Evolutionary conservation across 2,329 filamentous ascomycete genomes (phyloP).

Genomic region (Talaromyces islandicus): DNA sequence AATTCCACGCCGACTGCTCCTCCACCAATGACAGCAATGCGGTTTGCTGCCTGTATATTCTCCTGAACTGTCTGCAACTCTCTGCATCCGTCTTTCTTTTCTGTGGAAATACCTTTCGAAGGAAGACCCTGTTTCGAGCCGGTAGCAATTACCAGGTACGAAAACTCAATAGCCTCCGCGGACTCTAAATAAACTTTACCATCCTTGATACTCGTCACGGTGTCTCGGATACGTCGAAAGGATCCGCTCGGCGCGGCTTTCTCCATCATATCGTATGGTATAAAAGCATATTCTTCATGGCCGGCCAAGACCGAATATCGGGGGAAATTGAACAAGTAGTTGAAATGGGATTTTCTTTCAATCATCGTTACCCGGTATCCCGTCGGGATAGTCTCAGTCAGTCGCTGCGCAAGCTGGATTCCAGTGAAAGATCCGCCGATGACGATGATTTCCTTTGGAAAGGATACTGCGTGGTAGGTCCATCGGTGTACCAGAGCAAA

Average conservation of each 20-base stretch:
- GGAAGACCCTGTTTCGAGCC: neutral
- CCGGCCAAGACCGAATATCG: constrained; percentile 4
- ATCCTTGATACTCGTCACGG: neutral
- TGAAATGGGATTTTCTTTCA: constrained; percentile 5
- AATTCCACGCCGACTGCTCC: constrained; percentile 4
- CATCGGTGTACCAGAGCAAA: neutral
- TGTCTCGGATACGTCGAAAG: constrained; percentile 1
- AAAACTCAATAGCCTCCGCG: neutral
- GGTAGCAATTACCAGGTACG: neutral
- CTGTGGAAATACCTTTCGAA: neutral
- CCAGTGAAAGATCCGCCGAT: constrained; percentile 4
- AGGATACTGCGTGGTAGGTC: neutral
- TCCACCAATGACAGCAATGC: neutral
- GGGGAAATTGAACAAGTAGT: constrained; percentile 5
- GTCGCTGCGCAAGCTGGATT: neutral
- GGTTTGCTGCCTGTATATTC: neutral
- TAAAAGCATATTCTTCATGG: constrained; percentile 1
- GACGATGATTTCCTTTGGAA: constrained; percentile 2
- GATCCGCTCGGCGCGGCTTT: neutral
- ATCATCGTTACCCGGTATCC: constrained; percentile 3
- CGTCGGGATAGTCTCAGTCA: neutral
- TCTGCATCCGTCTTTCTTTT: neutral
- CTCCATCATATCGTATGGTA: neutral
- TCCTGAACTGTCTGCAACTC: neutral
- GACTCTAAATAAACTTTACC: neutral